A percentile compares a stretch with the other conserved stretches of the same genome.
These are phyloP conservation scores for Stentor roeselii DNA, from an alignment of 73 alveolate species.

Conservation along the genomic window DNA sequence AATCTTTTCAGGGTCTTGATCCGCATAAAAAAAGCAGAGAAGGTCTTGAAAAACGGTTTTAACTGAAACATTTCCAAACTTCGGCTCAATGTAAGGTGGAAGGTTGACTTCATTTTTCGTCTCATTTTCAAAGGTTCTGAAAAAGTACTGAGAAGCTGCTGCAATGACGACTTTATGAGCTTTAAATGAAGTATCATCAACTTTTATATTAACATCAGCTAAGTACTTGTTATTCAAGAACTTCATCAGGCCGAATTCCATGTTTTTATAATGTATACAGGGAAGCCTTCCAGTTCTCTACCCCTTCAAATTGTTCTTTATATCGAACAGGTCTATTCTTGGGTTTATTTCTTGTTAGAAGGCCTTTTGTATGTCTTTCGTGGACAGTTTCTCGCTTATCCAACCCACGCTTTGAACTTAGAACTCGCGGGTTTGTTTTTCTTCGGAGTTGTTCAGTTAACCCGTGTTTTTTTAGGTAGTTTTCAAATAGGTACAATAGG, in stretches of 20 bases:
- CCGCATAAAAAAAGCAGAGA: background rate
- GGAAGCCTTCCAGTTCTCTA: background rate
- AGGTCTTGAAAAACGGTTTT: background rate
- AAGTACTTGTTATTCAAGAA: background rate
- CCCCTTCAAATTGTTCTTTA: background rate
- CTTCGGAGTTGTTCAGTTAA: background rate
- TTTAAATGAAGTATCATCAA: conserved; percentile 1
- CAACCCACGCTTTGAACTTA: background rate
- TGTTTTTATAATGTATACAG: background rate
- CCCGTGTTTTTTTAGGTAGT: background rate
- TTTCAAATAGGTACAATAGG: conserved; percentile 1
- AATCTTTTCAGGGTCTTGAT: background rate
- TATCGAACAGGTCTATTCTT: background rate
- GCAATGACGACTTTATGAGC: conserved; percentile 28
- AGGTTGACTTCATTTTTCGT: background rate
- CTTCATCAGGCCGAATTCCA: background rate
- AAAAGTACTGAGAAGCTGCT: conserved; percentile 3
- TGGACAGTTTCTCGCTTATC: background rate
- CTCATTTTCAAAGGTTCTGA: background rate
- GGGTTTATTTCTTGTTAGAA: background rate
- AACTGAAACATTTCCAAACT: background rate
- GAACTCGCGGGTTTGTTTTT: conserved; percentile 4
- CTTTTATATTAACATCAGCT: background rate
- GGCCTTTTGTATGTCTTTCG: background rate
- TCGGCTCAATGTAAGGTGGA: conserved; percentile 15